These are phyloP conservation scores for Sclerotinia minor DNA, from an alignment of 2,329 filamentous ascomycete species.

Conservation along the genomic window DNA sequence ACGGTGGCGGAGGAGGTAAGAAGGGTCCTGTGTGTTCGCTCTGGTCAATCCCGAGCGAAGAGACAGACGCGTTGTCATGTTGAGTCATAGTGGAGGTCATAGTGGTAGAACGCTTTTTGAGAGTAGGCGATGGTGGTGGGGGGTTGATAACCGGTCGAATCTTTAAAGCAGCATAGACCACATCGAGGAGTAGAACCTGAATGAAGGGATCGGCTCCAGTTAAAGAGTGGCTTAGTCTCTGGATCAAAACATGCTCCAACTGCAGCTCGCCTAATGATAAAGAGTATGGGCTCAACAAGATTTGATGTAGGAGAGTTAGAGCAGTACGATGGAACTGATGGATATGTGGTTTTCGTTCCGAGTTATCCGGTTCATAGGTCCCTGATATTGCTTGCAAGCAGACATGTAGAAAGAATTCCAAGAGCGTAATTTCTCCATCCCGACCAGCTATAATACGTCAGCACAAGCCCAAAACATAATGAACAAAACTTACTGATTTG, in stretches of 20 bases:
- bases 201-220: conserved; percentile 65
- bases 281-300: conserved; percentile 65
- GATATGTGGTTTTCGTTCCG: conserved; percentile 50
- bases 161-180: conserved; percentile 72
- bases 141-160: conserved; percentile 48
- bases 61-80: conserved; percentile 40
- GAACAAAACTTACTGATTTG: conserved; percentile 53
- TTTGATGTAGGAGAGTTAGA: conserved; percentile 68
- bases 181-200: conserved; percentile 75
- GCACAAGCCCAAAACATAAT: conserved; percentile 3
- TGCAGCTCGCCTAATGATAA: conserved; percentile 60
- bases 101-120: conserved; percentile 36
- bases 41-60: conserved; percentile 46
- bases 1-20: conserved; percentile 60
- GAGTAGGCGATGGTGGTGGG: conserved; percentile 34
- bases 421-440: conserved; percentile 60
- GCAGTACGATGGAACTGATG: conserved; percentile 71
- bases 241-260: conserved; percentile 70
- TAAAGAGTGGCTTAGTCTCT: conserved; percentile 63
- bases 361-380: conserved; percentile 43
- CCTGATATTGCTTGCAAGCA: conserved; percentile 63
- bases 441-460: conserved; percentile 48
- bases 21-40: conserved; percentile 44
- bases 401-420: conserved; percentile 66
- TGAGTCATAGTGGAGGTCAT: conserved; percentile 24